Base-by-base conservation (phyloP, 2,329 filamentous ascomycete species). In the Hymenoscyphus linearis region DNA sequence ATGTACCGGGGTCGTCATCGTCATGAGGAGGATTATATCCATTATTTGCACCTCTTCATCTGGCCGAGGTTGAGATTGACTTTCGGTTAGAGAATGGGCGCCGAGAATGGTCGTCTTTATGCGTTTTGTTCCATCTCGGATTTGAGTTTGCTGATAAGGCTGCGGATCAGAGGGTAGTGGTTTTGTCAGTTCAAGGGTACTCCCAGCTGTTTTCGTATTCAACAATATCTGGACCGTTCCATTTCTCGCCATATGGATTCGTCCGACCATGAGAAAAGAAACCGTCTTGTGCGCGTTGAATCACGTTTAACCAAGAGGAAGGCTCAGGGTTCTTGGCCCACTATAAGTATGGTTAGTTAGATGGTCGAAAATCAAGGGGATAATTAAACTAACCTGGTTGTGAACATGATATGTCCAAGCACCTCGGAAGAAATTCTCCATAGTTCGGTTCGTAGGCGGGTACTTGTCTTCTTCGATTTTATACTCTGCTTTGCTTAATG, bases 331-430 rank as follows among this genome's bases (percentile, higher is more conserved):
- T 78, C 67, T 82, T 83, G 52, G 76, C 67, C 81, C 81, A 84
- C 79, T 83, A 57, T 61, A 58, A 54, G 22, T 27, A 34, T 59
- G 37, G 63, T 71, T 57, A 68, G 62, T 40, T 47, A 18, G 55
- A 7, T n/a, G 47, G 40, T 31, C 31, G 47, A 44, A 54, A 35
- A 52, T 7, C 10, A 31, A 50, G 47, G 47, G 14, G 37, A 65
- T 9, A 14, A 36, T 10, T 31, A 50, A 44, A 52, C 77, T 71
- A 71, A 82, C 80, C 74, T 82, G 81, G 64, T 83, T 83, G 67
- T 84, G 81, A 62, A 83, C 78, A 68, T 84, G 81, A 68, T 83
- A 84, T 31, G 79, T 82, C 79, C 79, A 84, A 25, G 80, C 78
- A 1, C 81, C 81, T 5, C 77, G 74, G 73, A 83, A 83, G 71